A percentile compares a stretch with the other conserved stretches of the same genome.
phyloP scores from a whole-genome alignment of 768 basidiomycete species.

The Tephrocybe sp. region DNA sequence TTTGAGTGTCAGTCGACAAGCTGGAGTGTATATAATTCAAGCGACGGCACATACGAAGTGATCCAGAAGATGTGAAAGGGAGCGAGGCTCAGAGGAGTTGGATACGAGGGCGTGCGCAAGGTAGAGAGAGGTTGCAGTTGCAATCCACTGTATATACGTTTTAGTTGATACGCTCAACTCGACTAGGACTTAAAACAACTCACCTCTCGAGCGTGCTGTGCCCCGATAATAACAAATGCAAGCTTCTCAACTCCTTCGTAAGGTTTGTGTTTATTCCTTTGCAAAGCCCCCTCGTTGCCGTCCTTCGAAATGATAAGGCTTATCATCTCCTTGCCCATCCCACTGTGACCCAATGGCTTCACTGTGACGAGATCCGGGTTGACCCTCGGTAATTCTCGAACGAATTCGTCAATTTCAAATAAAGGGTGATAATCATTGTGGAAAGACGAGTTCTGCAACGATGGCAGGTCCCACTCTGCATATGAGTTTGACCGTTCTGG shows the following conservation, averaged over 20 bases:
- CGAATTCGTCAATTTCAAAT: slow-evolving; percentile 51
- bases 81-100: slow-evolving; percentile 43
- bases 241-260: slow-evolving; percentile 30
- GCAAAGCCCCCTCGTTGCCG: slow-evolving; percentile 1
- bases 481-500: slow-evolving; percentile 1
- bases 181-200: slow-evolving; percentile 15
- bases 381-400: slow-evolving; percentile 42
- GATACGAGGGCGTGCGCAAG: slow-evolving; percentile 68
- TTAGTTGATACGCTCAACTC: slow-evolving; percentile 10
- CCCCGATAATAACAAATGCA: slow-evolving; percentile 69
- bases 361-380: slow-evolving; percentile 49
- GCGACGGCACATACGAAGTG: slow-evolving; percentile 41
- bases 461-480: slow-evolving; percentile 36
- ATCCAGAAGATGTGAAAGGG: slow-evolving; percentile 50
- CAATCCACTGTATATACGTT: slow-evolving; percentile 64
- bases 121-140: slow-evolving; percentile 72
- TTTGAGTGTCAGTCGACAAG: neutral
- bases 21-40: neutral
- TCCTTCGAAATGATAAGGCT: slow-evolving; percentile 48
- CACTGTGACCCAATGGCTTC: slow-evolving; percentile 54
- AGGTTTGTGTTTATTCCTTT: slow-evolving; percentile 6
- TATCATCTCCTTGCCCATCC: slow-evolving; percentile 58
- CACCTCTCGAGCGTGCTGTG: slow-evolving; percentile 78
- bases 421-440: slow-evolving; percentile 56
- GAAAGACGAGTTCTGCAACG: slow-evolving; percentile 37